Evolutionary conservation across 176 grass and related monocot genomes (phyloP), one percentile per base, ranked within the genome.

Genomic region (Phoenix dactylifera): DNA sequence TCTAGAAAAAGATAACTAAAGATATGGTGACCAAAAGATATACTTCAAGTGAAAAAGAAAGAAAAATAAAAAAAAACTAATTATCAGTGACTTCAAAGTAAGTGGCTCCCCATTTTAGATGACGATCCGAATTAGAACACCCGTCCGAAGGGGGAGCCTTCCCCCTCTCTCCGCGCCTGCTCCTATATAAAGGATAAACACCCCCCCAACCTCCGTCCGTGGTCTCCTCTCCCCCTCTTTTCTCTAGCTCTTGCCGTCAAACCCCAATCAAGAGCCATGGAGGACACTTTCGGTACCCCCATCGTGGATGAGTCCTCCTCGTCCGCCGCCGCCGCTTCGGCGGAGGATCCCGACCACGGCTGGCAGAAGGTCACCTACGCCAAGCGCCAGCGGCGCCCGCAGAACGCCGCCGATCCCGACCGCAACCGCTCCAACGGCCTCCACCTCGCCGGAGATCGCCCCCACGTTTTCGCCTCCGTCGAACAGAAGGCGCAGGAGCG

Each of bases 331-430:
- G 12, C 69, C 30, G 35, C 57, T 22, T 29, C 58, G 0, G 49
- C 64, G 29, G 18, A 64, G 14, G 83, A 82, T 69, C 56, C 86
- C 0, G 74, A 85, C 23, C 76, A 86, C 66, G 88, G 88, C 4
- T 99, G 94, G 94, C 94, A 93, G 82, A 99, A 91, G 82, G 94
- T 99, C 1, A 71, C 82, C 50, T 98, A 98, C 59, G 68, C 82
- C 6, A 93, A 92, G 71, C 87, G 88, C 70, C 75, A 79, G 80
- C 88, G 17, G 2, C 67, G 49, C 50, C 35, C 6, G 39, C 39
- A 4, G 59, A 44, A 44, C 35, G 35, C 35, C 10, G 35, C 68
- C 18, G 2, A 74, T n/a, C 28, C 68, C 57, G 63, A 30, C 76
- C 2, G 63, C 18, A 3, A 63, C 68, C 23, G 73, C 63, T 23